Evolutionary conservation across 2,329 filamentous ascomycete genomes (phyloP).

Genomic region (Cladosporium halotolerans): DNA sequence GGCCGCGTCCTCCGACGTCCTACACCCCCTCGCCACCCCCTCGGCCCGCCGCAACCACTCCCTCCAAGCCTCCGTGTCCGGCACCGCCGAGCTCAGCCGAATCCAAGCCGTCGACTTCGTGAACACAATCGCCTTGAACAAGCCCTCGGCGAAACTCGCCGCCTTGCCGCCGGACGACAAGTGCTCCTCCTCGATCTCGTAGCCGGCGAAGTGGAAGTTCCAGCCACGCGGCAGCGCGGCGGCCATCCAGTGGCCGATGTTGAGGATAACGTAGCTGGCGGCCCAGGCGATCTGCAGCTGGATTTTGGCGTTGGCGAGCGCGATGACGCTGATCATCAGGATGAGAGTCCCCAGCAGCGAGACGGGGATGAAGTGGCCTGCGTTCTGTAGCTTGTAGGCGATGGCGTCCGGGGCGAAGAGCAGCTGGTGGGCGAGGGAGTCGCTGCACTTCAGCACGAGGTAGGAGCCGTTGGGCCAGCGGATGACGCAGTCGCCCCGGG

Average conservation of each 20-base stretch:
- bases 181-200: conserved; percentile 35
- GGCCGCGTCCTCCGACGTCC: background rate
- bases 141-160: conserved; percentile 41
- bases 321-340: conserved; percentile 49
- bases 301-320: conserved; percentile 44
- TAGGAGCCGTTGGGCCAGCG: conserved; percentile 47
- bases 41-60: conserved; percentile 36
- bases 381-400: conserved; percentile 38
- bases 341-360: conserved; percentile 46
- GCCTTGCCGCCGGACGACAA: conserved; percentile 26
- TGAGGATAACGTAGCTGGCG: conserved; percentile 44
- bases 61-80: conserved; percentile 37
- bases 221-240: conserved; percentile 41
- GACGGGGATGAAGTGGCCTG: conserved; percentile 39
- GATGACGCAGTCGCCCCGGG: conserved; percentile 36
- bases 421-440: conserved; percentile 45
- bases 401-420: conserved; percentile 49
- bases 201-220: conserved; percentile 45
- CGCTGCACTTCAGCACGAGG: conserved; percentile 44
- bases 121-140: conserved; percentile 45
- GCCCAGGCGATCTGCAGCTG: conserved; percentile 45
- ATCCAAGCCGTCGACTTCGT: conserved; percentile 42
- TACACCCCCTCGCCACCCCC: background rate
- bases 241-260: conserved; percentile 46
- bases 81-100: conserved; percentile 32